phyloP scores from a whole-genome alignment of 108 stramenopile genomes.

The Nannochloropsis oceanica region DNA sequence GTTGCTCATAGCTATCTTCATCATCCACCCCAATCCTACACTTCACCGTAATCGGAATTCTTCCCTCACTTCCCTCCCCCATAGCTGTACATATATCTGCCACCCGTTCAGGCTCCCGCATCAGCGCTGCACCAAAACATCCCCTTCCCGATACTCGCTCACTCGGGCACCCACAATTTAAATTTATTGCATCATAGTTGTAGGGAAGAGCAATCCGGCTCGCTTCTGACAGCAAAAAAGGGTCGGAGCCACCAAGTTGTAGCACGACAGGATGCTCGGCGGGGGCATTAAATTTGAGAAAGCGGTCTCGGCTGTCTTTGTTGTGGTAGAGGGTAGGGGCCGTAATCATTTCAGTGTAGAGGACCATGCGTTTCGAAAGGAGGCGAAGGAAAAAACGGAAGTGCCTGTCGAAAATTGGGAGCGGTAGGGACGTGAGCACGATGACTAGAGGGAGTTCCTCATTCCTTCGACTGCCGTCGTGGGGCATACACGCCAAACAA shows the following conservation, averaged over 20 bases:
- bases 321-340: constrained; percentile 55
- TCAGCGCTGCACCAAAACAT: constrained; percentile 93
- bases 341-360: constrained; percentile 97
- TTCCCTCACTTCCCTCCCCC: constrained; percentile 48
- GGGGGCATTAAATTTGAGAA: background rate
- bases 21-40: constrained; percentile 79
- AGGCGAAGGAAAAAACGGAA: constrained; percentile 32
- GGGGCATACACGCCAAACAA: too few species aligned
- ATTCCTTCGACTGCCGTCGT: too few species aligned
- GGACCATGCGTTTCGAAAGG: constrained; percentile 47
- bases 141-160: constrained; percentile 87
- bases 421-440: background rate
- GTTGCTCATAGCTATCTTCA: constrained; percentile 57
- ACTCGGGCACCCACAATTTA: constrained; percentile 97
- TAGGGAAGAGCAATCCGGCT: constrained; percentile 24
- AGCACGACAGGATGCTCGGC: constrained; percentile 51
- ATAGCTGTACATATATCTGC: constrained; percentile 51
- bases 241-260: constrained; percentile 89
- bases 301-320: background rate
- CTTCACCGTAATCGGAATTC: constrained; percentile 78
- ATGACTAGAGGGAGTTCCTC: too few species aligned
- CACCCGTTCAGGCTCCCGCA: constrained; percentile 79
- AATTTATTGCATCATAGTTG: constrained; percentile 81
- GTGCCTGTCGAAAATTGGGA: background rate
- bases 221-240: constrained; percentile 53